Evolutionary conservation across 257 asterid genomes (phyloP).

Genomic region (Buddleja alternifolia): DNA sequence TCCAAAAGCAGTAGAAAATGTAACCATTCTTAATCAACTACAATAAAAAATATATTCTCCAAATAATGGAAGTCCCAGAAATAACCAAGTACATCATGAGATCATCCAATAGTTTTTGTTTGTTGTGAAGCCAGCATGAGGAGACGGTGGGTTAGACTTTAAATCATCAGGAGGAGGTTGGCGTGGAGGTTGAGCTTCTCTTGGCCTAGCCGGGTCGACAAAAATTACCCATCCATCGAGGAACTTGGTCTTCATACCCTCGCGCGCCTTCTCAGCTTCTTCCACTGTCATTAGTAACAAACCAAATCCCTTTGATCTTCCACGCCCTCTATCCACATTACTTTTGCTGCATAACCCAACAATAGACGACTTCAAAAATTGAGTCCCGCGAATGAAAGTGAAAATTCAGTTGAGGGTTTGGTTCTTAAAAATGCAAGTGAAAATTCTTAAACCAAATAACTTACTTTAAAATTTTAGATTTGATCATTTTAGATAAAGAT

Average conservation of each 20-base stretch:
- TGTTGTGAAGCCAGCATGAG: conserved; percentile 60
- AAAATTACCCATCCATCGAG: conserved; percentile 97
- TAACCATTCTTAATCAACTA: too few species aligned
- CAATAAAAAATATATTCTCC: too few species aligned
- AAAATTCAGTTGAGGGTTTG: too few species aligned
- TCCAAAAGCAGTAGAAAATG: too few species aligned
- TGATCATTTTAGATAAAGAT: too few species aligned
- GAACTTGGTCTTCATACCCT: conserved; percentile 83
- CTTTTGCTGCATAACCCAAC: conserved; percentile 63
- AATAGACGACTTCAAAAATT: not conserved
- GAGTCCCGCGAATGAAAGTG: too few species aligned
- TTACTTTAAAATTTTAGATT: too few species aligned
- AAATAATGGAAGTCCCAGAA: too few species aligned
- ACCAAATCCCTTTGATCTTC: conserved; percentile 90
- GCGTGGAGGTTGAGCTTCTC: conserved; percentile 65
- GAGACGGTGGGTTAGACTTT: conserved; percentile 40
- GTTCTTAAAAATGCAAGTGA: too few species aligned
- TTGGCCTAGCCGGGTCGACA: conserved; percentile 91
- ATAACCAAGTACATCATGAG: too few species aligned
- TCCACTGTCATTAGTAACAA: conserved; percentile 75
- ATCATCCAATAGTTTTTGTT: conserved; percentile 89
- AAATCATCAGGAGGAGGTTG: conserved; percentile 55
- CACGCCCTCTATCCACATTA: conserved; percentile 76
- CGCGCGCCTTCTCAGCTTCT: conserved; percentile 91
- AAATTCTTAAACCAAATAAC: too few species aligned